phyloP scores from a whole-genome alignment of 2,329 filamentous ascomycete species.

The Phialocephala sp. region DNA sequence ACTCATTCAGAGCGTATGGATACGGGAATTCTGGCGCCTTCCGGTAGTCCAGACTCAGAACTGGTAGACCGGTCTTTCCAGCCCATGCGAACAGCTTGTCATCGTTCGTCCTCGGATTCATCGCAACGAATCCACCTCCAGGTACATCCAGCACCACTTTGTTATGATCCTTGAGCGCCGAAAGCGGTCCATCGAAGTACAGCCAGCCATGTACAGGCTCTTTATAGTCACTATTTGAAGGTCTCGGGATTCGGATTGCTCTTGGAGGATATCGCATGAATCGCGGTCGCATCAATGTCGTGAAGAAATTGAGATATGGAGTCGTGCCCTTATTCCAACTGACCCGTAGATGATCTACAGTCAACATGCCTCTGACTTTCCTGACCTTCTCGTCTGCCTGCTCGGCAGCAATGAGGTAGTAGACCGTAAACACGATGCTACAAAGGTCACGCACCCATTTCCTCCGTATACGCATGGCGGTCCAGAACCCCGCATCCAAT shows the following conservation, averaged over 20 bases:
- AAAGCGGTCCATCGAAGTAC: constrained; percentile 89
- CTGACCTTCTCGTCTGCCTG: constrained; percentile 96
- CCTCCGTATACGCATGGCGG: constrained; percentile 86
- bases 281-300: constrained; percentile 75
- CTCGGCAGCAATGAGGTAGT: constrained; percentile 92
- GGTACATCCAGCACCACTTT: constrained; percentile 88
- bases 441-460: constrained; percentile 84
- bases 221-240: constrained; percentile 78
- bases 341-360: constrained; percentile 87
- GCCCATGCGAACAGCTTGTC: constrained; percentile 95
- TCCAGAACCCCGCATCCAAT: constrained; percentile 97
- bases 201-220: constrained; percentile 88
- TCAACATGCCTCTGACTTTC: constrained; percentile 84
- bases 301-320: constrained; percentile 79
- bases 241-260: constrained; percentile 82
- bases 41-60: constrained; percentile 89
- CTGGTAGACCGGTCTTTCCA: constrained; percentile 82
- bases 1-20: constrained; percentile 85
- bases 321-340: constrained; percentile 96
- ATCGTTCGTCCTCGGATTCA: constrained; percentile 93
- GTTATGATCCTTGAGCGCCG: constrained; percentile 75
- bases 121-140: constrained; percentile 94
- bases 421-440: constrained; percentile 82
- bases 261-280: constrained; percentile 83
- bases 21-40: constrained; percentile 87